Percentiles rank a stretch among this genome's conserved stretches.
These are phyloP conservation scores for Candida montana DNA, from an alignment of 805 yeast species.

Conservation along the genomic window DNA sequence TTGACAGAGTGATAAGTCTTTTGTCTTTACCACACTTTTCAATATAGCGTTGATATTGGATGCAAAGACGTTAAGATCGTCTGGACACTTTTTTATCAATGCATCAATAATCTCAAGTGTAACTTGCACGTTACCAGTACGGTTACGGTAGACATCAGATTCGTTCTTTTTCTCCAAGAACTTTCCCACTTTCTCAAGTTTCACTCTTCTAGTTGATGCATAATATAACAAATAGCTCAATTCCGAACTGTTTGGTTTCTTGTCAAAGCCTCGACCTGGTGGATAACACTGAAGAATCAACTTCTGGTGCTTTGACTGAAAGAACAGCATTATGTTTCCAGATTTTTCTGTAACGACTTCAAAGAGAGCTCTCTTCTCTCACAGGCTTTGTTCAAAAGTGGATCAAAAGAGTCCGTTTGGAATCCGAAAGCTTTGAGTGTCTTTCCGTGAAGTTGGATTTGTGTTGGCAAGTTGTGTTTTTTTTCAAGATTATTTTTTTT, in stretches of 20 bases:
- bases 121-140: conserved; percentile 79
- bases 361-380: no score
- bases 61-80: conserved; percentile 81
- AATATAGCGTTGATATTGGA: conserved; percentile 59
- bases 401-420: no score
- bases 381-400: no score
- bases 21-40: conserved; percentile 41
- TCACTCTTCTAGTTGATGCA: conserved; percentile 84
- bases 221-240: conserved; percentile 82
- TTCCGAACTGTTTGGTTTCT: conserved; percentile 90
- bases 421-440: no score
- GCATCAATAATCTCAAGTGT: conserved; percentile 66
- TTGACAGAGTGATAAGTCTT: conserved; percentile 60
- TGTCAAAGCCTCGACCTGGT: conserved; percentile 78
- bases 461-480: not conserved
- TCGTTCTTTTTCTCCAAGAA: conserved; percentile 59
- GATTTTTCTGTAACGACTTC: no score
- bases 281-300: conserved; percentile 91
- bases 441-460: no score
- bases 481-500: not conserved
- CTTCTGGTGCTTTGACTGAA: conserved; percentile 82
- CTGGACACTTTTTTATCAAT: conserved; percentile 69
- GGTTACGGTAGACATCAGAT: conserved; percentile 52
- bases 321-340: conserved; percentile 28
- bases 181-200: conserved; percentile 78